phyloP scores from a whole-genome alignment of 176 grass and related monocot genomes.

The Alloteropsis semialata region DNA sequence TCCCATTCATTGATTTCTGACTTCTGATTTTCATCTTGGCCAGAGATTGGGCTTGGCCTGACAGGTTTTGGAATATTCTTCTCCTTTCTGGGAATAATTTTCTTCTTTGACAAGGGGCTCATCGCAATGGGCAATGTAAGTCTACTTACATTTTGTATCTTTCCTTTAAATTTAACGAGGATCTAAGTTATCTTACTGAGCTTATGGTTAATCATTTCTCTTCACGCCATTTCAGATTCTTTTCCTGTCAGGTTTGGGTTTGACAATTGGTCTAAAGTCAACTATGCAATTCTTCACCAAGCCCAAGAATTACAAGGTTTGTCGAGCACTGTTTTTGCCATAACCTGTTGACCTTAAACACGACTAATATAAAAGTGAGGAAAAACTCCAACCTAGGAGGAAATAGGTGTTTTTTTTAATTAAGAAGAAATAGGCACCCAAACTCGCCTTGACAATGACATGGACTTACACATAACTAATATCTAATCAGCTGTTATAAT shows the following conservation, averaged over 20 bases:
- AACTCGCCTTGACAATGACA: no score
- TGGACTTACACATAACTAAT: neutral
- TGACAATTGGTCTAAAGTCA: constrained; percentile 97
- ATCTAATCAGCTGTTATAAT: constrained; percentile 23
- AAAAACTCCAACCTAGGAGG: no score
- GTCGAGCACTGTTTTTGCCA: neutral
- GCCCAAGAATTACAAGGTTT: constrained; percentile 97
- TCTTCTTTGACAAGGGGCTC: constrained; percentile 95
- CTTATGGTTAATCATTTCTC: constrained; percentile 26
- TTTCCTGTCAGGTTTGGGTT: constrained; percentile 89
- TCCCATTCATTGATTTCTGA: constrained; percentile 6
- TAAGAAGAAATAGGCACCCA: no score
- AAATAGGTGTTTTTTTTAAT: no score
- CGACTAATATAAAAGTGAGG: constrained; percentile 11
- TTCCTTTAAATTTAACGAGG: neutral
- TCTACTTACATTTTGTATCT: neutral
- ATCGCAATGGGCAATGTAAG: constrained; percentile 96
- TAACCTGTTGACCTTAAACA: neutral
- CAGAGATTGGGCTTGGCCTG: constrained; percentile 90
- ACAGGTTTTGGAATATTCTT: constrained; percentile 98
- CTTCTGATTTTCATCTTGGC: constrained; percentile 20
- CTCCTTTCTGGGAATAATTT: constrained; percentile 89
- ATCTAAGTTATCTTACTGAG: constrained; percentile 11
- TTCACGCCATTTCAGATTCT: constrained; percentile 66
- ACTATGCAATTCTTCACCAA: constrained; percentile 99